phyloP scores from a whole-genome alignment of 1,284 basidiomycete species.

The Pseudomicrostroma phylloplanum region DNA sequence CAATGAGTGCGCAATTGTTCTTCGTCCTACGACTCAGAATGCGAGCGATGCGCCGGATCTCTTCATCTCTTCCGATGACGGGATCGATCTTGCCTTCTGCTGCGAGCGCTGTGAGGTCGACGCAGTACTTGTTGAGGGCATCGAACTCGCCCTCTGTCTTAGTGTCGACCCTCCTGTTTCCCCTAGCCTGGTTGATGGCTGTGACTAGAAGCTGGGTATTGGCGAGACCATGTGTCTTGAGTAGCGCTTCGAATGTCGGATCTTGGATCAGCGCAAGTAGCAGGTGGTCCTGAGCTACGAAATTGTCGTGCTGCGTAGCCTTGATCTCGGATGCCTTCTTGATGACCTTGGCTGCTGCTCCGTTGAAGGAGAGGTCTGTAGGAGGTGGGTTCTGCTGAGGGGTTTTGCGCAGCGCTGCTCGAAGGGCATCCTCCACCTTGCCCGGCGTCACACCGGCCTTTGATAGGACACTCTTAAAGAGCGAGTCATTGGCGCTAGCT shows the following conservation, averaged over 20 bases:
- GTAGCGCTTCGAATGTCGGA: conserved; percentile 59
- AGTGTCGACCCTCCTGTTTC: conserved; percentile 72
- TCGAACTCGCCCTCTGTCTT: conserved; percentile 57
- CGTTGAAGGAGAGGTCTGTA: conserved; percentile 39
- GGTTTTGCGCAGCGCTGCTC: conserved; percentile 39
- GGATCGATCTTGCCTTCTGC: conserved; percentile 32
- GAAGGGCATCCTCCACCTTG: conserved; percentile 36
- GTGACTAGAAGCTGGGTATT: conserved; percentile 67
- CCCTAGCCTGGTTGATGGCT: conserved; percentile 70
- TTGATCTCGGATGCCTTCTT: conserved; percentile 41
- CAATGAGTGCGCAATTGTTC: conserved; percentile 69
- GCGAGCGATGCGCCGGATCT: conserved; percentile 83
- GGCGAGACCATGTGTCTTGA: conserved; percentile 71
- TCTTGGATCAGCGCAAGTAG: conserved; percentile 72
- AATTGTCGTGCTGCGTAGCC: conserved; percentile 66
- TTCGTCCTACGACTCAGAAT: conserved; percentile 53
- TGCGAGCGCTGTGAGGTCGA: conserved; percentile 41
- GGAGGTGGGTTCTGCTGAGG: conserved; percentile 43
- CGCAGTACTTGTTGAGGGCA: conserved; percentile 51
- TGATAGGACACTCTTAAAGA: conserved; percentile 69
- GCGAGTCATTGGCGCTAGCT: conserved; percentile 54
- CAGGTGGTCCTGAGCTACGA: conserved; percentile 82
- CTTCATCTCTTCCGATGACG: conserved; percentile 59
- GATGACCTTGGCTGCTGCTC: conserved; percentile 36
- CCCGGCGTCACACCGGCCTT: conserved; percentile 68